Conservation (phyloP, 345 rosid genomes). For the Gossypium ekmanianum region DNA sequence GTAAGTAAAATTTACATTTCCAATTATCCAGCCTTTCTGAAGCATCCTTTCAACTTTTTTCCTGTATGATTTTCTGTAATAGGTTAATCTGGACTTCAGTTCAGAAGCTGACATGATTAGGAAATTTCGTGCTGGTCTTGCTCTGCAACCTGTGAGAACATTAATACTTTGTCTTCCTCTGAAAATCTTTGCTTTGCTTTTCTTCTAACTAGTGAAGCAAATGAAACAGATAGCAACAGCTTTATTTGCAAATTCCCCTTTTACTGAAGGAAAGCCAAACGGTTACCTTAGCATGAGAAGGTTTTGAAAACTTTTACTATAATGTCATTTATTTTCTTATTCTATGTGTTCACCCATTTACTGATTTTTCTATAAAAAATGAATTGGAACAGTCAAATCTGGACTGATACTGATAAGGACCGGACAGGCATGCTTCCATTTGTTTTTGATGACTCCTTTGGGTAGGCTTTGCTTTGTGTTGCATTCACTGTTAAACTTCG, state of each 20-base stretch:
- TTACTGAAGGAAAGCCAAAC: slow-evolving; percentile 94
- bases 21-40: slow-evolving; percentile 5
- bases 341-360: slow-evolving; percentile 9
- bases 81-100: slow-evolving; percentile 96
- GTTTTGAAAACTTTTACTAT: slow-evolving; percentile 30
- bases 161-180: slow-evolving; percentile 11
- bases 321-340: slow-evolving; percentile 5
- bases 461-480: slow-evolving; percentile 49
- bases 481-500: not conserved
- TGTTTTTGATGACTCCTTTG: slow-evolving; percentile 86
- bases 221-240: slow-evolving; percentile 94
- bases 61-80: slow-evolving; percentile 5
- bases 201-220: slow-evolving; percentile 28
- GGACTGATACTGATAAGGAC: slow-evolving; percentile 95
- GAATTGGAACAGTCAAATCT: slow-evolving; percentile 70
- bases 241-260: slow-evolving; percentile 96
- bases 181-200: slow-evolving; percentile 17
- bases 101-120: slow-evolving; percentile 97
- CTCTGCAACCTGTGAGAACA: slow-evolving; percentile 88
- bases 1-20: slow-evolving; percentile 37
- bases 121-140: slow-evolving; percentile 94
- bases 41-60: slow-evolving; percentile 9
- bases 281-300: slow-evolving; percentile 99
- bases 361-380: slow-evolving; percentile 20
- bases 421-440: slow-evolving; percentile 98